phyloP scores from a whole-genome alignment of 371 early-diverging fungal species.

The Mucor indicus region DNA sequence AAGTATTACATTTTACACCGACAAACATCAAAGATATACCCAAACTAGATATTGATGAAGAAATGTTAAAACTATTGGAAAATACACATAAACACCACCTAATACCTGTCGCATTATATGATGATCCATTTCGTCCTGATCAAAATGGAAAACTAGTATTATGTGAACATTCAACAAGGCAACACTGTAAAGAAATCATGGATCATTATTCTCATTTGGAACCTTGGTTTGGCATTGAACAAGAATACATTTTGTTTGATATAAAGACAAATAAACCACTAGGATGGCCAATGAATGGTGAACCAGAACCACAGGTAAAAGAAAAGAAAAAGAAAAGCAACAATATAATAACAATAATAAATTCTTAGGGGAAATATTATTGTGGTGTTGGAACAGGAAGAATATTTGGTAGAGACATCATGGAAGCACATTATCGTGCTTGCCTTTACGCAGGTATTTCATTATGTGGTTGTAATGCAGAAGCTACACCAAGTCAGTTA shows the following conservation, averaged over 20 bases:
- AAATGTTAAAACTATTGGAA: no score
- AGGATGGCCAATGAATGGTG: slow-evolving; percentile 52
- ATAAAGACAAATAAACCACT: slow-evolving; percentile 29
- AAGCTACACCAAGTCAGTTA: slow-evolving; percentile 52
- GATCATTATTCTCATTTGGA: slow-evolving; percentile 34
- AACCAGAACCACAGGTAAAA: slow-evolving; percentile 45
- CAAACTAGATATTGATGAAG: no score
- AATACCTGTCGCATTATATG: slow-evolving; percentile 55
- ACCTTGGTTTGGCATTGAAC: slow-evolving; percentile 64
- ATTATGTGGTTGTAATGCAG: slow-evolving; percentile 46
- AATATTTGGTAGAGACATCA: slow-evolving; percentile 56
- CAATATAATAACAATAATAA: background rate
- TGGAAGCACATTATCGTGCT: slow-evolving; percentile 60
- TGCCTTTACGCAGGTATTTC: slow-evolving; percentile 56
- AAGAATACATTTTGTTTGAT: slow-evolving; percentile 58
- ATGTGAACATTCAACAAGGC: slow-evolving; percentile 50
- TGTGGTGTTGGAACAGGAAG: slow-evolving; percentile 56
- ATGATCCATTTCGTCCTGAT: slow-evolving; percentile 62
- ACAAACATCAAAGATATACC: no score
- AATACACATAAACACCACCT: no score
- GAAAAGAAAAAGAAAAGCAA: background rate
- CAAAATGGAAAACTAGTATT: slow-evolving; percentile 59
- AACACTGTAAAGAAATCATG: slow-evolving; percentile 40
- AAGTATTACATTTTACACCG: no score
- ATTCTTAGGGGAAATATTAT: slow-evolving; percentile 46